phyloP scores from a whole-genome alignment of 768 basidiomycete genomes.

The Pholiota conissans region DNA sequence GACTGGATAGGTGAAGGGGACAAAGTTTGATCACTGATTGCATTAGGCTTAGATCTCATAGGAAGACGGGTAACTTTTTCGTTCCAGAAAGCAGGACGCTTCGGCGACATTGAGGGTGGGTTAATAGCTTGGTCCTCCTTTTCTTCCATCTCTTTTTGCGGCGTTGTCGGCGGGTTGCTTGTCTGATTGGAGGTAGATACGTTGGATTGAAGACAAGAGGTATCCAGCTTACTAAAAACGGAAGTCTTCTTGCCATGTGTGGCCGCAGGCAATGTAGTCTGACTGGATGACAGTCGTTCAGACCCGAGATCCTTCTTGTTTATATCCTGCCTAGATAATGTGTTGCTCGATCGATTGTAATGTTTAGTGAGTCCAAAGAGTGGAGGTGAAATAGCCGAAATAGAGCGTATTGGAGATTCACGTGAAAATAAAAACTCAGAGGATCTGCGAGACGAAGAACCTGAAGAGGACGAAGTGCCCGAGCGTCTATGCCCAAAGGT shows the following conservation, averaged over 20 bases:
- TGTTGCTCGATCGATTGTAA: background rate
- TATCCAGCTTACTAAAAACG: background rate
- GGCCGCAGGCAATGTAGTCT: background rate
- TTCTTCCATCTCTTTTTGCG: background rate
- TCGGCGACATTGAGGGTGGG: background rate
- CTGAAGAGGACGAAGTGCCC: background rate
- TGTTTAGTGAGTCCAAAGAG: conserved; percentile 1
- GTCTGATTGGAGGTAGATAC: background rate
- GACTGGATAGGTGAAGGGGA: background rate
- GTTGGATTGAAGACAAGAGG: background rate
- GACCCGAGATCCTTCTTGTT: background rate
- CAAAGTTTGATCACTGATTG: background rate
- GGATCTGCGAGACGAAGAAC: background rate
- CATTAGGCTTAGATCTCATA: background rate
- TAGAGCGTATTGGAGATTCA: background rate
- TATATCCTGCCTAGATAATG: background rate
- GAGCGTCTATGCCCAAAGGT: background rate
- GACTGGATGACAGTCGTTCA: background rate
- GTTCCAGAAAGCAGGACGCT: background rate
- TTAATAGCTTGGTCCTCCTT: background rate
- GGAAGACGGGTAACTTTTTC: background rate
- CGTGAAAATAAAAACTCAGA: background rate
- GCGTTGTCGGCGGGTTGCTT: background rate
- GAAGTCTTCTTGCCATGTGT: background rate
- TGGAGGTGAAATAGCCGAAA: background rate